Conservation (phyloP, 495 filamentous ascomycete genomes). For the Niebla homalea region DNA sequence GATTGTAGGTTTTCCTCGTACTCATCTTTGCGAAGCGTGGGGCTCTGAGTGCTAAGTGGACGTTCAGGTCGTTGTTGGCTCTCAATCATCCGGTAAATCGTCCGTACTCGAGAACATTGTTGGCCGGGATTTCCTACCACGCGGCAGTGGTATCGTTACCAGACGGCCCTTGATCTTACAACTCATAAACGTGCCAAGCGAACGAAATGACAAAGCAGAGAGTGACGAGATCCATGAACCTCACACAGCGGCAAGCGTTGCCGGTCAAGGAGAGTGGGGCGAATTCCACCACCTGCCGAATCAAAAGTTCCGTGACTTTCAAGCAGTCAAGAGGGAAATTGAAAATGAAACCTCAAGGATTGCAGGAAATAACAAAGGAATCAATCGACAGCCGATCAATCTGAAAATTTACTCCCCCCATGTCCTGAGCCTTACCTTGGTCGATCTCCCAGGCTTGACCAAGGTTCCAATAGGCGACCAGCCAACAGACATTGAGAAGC, state of each 20-base stretch:
- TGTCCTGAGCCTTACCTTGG: conserved; percentile 89
- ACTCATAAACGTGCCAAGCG: conserved; percentile 91
- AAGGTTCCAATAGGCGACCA: conserved; percentile 99
- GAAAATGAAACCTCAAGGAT: conserved; percentile 93
- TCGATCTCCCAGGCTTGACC: conserved; percentile 90
- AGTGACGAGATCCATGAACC: conserved; percentile 49
- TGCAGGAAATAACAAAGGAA: conserved; percentile 95
- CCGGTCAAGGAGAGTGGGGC: conserved; percentile 74
- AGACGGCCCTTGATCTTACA: conserved; percentile 88
- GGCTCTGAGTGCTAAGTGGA: not conserved
- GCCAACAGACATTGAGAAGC: conserved; percentile 96
- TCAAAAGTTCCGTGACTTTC: conserved; percentile 83
- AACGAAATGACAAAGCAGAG: conserved; percentile 54
- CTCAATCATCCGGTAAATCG: conserved; percentile 98
- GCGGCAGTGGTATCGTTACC: conserved; percentile 94
- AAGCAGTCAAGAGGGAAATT: conserved; percentile 87
- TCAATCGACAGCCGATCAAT: conserved; percentile 95
- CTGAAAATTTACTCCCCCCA: conserved; percentile 97
- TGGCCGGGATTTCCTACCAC: conserved; percentile 89
- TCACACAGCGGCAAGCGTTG: conserved; percentile 56
- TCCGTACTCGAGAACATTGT: conserved; percentile 99
- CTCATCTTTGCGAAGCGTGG: not conserved
- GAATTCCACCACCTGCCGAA: conserved; percentile 93
- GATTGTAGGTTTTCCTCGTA: conserved; percentile 55
- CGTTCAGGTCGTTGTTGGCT: conserved; percentile 86